Evolutionary conservation across 2,329 filamentous ascomycete genomes (phyloP), one percentile per base, ranked within the genome.

Genomic region (Calycina marina): DNA sequence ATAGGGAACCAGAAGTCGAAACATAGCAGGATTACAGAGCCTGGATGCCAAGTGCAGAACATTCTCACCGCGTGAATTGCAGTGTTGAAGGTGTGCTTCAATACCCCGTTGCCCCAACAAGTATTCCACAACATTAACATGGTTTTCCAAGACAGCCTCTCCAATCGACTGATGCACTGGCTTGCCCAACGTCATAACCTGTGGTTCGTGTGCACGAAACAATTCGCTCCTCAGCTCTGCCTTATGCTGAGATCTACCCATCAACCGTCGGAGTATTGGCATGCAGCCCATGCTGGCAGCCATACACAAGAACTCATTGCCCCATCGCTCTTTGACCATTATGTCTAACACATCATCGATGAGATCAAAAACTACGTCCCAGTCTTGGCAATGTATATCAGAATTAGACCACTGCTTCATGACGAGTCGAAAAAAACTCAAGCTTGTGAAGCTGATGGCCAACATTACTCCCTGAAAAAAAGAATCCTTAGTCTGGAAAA

Each of bases 151-250:
- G 31, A 32, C 24, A 14, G 24, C 31, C 24, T 32, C 31, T 32
- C 31, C 31, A 25, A 32, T 27, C 13, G 24, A 32, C 14, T 26
- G 31, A 27, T 32, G 20, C 11, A 32, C 31, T 16, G 22, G 24
- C 31, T 32, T 32, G 31, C 14, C 31, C 14, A 27, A 32, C 14
- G 24, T 26, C 24, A 22, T 32, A 27, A 16, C 14, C 14, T 32
- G 31, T 27, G 31, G 22, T 32, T 32, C 18, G 31, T n/a, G 31
- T 32, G 22, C 20, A 12, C 14, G 22, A n/a, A 27, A 24, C 24
- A 32, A 32, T 32, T 25, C 31, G 14, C 20, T 32, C 31, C 27
- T 32, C n/a, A 32, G 31, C 31, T 32, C 31, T 32, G 22, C 20
- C 14, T 27, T 32, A 20, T 25, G n/a, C 24, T 32, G 24, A 32